A percentile compares a stretch with the other conserved stretches of the same genome.
phyloP scores from a whole-genome alignment of 2,329 filamentous ascomycete genomes.

The Talaromyces funiculosus region DNA sequence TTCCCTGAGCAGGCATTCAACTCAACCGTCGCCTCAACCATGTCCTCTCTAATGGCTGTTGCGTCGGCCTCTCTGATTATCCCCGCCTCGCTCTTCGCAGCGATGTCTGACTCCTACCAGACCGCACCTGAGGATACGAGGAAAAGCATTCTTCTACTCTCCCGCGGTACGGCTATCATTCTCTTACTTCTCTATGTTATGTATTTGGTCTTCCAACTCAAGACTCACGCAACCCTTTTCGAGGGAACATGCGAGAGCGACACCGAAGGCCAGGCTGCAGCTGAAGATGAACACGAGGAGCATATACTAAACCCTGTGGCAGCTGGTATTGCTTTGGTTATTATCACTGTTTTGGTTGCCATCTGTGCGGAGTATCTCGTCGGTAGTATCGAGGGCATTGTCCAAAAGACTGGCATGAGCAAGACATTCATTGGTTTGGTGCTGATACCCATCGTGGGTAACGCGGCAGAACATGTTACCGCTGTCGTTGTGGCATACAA shows the following conservation, averaged over 20 bases:
- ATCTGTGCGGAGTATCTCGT: conserved; percentile 73
- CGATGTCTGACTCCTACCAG: conserved; percentile 45
- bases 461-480: conserved; percentile 75
- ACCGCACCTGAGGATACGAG: conserved; percentile 31
- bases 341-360: conserved; percentile 64
- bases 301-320: conserved; percentile 58
- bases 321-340: conserved; percentile 60
- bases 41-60: conserved; percentile 66
- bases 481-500: conserved; percentile 72
- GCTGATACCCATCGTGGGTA: conserved; percentile 72
- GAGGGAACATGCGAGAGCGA: conserved; percentile 41
- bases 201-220: conserved; percentile 73
- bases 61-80: conserved; percentile 74
- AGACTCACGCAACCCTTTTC: conserved; percentile 68
- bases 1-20: conserved; percentile 62
- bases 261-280: conserved; percentile 20
- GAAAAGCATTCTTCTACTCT: conserved; percentile 62
- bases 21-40: conserved; percentile 46
- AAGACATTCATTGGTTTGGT: conserved; percentile 78
- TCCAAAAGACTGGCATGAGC: conserved; percentile 64
- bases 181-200: conserved; percentile 68
- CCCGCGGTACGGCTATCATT: conserved; percentile 70
- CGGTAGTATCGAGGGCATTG: conserved; percentile 67
- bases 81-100: conserved; percentile 67
- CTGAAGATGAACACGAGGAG: conserved; percentile 30